Evolutionary conservation across 2,329 filamentous ascomycete species (phyloP), one percentile per base, ranked within the genome.

Genomic region (Pseudocercospora crystallina): DNA sequence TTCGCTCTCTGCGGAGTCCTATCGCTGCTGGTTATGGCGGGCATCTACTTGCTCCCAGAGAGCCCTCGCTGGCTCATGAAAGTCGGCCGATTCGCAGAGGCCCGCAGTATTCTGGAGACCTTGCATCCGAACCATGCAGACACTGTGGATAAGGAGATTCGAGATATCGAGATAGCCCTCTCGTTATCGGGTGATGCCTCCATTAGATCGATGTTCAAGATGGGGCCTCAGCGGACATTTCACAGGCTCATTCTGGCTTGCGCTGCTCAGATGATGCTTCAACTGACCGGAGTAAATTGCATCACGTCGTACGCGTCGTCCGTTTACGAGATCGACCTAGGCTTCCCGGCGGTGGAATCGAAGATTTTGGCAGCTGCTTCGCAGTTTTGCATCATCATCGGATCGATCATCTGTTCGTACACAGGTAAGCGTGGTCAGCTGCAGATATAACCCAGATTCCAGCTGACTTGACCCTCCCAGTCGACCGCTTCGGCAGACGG

Each of bases 61-160:
- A 51, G 43, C 7, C 59, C 57, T 5, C 26, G 57, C 2, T 61
- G 57, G 56, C 20, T 47, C 7, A 39, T 14, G n/a, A 13, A 32
- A 13, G 15, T 33, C 17, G 35, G 35, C 3, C 12, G 20, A 15
- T 8, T 14, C 20, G 13, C 34, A 20, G 34, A 35, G 30, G 31
- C 34, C 5, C 20, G 76, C 78, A 1, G 72, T 83, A 2, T 75
- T 83, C 60, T 83, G 80, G 1, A 73, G 75, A 44, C 81, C 82
- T 51, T 82, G 80, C 68, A 84, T 80, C 43, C 43, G 4, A 35
- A 17, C 13, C 32, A 45, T 20, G 32, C 32, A 29, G 33, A 45
- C n/a, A 35, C 33, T 36, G 43, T 45, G 12, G 43, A 45, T 17
- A 45, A 45, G 34, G 43, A 45, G 5, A 29, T 45, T 12, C 32